Conservation (phyloP, 2,329 filamentous ascomycete species). For the Aspergillus hiratsukae region DNA sequence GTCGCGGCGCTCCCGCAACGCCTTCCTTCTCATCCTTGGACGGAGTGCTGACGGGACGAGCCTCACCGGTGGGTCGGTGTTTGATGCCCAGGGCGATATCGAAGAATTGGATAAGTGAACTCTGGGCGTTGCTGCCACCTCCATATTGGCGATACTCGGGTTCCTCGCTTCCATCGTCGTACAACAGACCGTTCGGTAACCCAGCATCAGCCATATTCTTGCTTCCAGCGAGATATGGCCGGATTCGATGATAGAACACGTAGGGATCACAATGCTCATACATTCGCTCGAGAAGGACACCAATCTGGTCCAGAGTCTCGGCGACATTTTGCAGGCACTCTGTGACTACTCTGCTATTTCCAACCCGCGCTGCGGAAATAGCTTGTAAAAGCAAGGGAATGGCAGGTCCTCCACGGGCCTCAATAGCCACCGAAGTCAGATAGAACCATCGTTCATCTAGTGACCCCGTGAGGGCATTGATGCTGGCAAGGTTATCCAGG, state of each 20-base stretch:
- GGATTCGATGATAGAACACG: constrained; percentile 91
- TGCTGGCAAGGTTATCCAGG: constrained; percentile 80
- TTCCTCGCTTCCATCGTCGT: constrained; percentile 70
- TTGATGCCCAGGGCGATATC: constrained; percentile 86
- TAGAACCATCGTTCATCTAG: constrained; percentile 99
- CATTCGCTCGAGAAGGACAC: constrained; percentile 75
- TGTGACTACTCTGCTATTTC: constrained; percentile 67
- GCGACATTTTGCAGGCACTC: constrained; percentile 76
- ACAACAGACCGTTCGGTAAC: constrained; percentile 78
- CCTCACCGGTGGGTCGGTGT: constrained; percentile 82
- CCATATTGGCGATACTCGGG: constrained; percentile 76
- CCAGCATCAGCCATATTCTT: constrained; percentile 98
- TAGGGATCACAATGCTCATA: constrained; percentile 92
- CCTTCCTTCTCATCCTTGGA: constrained; percentile 36
- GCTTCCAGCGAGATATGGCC: constrained; percentile 91
- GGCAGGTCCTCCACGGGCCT: constrained; percentile 81
- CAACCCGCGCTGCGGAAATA: constrained; percentile 69
- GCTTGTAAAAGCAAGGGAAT: constrained; percentile 86
- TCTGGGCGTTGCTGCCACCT: constrained; percentile 94
- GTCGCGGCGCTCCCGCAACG: constrained; percentile 51
- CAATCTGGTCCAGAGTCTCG: constrained; percentile 81
- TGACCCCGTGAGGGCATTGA: constrained; percentile 88
- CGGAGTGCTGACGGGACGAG: constrained; percentile 36
- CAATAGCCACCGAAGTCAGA: constrained; percentile 89
- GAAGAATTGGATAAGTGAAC: constrained; percentile 95